Evolutionary conservation across 352 stramenopile genomes (phyloP).

Genomic region (Phytophthora sp.): DNA sequence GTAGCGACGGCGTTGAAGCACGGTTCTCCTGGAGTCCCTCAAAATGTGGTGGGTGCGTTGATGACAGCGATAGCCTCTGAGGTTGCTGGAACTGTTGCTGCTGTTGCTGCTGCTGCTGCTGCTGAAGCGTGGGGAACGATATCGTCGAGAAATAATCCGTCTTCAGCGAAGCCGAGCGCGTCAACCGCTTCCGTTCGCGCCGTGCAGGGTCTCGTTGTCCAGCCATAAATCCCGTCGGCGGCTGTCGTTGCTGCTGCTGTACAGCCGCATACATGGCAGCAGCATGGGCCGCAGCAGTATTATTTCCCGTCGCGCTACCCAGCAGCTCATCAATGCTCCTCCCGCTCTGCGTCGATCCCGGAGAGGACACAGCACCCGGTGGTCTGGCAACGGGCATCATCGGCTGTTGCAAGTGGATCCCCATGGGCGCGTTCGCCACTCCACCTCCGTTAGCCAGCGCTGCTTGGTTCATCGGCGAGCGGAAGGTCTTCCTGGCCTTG

Average conservation of each 20-base stretch:
- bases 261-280: conserved; percentile 26
- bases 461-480: conserved; percentile 43
- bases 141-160: conserved; percentile 73
- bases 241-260: conserved; percentile 26
- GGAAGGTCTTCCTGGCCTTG: conserved; percentile 83
- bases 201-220: conserved; percentile 46
- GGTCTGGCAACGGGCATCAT: conserved; percentile 1
- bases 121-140: conserved; percentile 41
- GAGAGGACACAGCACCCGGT: conserved; percentile 2
- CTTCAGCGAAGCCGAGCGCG: conserved; percentile 75
- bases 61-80: conserved; percentile 36
- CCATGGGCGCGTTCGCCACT: conserved; percentile 12
- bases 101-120: conserved; percentile 36
- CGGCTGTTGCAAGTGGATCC: conserved; percentile 19
- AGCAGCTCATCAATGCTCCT: conserved; percentile 58
- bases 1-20: conserved; percentile 37
- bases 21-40: conserved; percentile 36
- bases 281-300: conserved; percentile 16
- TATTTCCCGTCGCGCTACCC: conserved; percentile 15
- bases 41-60: conserved; percentile 42
- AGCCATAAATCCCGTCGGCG: conserved; percentile 32
- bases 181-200: conserved; percentile 73
- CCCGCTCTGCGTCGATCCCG: conserved; percentile 21
- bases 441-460: conserved; percentile 24
- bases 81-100: conserved; percentile 27